Conservation (phyloP, 2,329 filamentous ascomycete species). For the Arthroderma sp. region DNA sequence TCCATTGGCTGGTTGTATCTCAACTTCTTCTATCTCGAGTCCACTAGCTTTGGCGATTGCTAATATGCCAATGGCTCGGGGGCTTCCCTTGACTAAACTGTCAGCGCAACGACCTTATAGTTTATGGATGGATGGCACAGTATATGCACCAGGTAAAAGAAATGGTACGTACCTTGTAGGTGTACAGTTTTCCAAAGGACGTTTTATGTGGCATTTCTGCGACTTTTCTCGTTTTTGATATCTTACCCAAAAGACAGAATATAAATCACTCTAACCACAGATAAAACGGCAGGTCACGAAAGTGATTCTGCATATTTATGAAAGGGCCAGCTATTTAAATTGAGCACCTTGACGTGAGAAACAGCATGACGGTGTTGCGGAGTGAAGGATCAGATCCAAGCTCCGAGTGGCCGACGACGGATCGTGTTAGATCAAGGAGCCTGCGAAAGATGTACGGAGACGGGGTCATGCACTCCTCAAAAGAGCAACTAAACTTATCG, state of each 20-base stretch:
- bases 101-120: neutral
- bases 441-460: neutral
- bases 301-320: neutral
- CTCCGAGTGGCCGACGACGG: neutral
- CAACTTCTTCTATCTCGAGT: neutral
- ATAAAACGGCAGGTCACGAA: neutral
- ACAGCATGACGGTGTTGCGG: neutral
- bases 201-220: neutral
- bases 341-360: neutral
- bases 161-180: neutral
- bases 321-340: neutral
- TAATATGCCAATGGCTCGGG: neutral
- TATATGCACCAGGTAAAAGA: neutral
- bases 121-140: neutral
- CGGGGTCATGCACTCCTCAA: neutral
- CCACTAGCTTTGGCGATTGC: neutral
- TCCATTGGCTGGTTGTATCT: neutral
- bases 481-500: no score
- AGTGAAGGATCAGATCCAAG: neutral
- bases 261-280: neutral
- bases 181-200: neutral
- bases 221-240: neutral
- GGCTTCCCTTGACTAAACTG: neutral
- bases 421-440: neutral
- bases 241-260: neutral